Conservation (phyloP, 805 yeast species). For the Yarrowia sp. region DNA sequence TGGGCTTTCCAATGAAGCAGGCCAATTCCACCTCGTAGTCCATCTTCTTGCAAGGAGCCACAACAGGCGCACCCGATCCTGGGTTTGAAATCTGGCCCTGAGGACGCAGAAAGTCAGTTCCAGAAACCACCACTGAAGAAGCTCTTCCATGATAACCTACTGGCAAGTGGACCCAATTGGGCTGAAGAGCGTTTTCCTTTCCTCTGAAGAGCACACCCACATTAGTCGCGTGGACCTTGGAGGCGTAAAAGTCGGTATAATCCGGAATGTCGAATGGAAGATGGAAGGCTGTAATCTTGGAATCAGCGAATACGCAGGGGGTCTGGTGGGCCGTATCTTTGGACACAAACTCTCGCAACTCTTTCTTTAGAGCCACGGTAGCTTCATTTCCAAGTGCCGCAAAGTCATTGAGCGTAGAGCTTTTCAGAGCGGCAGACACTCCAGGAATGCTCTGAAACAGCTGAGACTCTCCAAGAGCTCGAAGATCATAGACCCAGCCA, state of each 20-base stretch:
- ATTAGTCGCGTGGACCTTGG: slow-evolving; percentile 45
- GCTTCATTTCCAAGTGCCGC: slow-evolving; percentile 43
- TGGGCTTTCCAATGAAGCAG: slow-evolving; percentile 43
- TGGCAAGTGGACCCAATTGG: slow-evolving; percentile 45
- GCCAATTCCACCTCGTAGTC: slow-evolving; percentile 46
- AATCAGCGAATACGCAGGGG: slow-evolving; percentile 5
- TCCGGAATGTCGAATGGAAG: slow-evolving; percentile 45
- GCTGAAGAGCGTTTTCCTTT: slow-evolving; percentile 44
- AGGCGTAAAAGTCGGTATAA: slow-evolving; percentile 46
- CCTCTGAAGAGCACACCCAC: slow-evolving; percentile 45
- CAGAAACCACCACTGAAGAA: slow-evolving; percentile 45
- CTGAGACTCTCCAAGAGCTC: slow-evolving; percentile 40
- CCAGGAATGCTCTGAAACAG: slow-evolving; percentile 26
- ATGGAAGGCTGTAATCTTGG: slow-evolving; percentile 38
- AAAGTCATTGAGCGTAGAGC: slow-evolving; percentile 42
- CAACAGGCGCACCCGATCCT: slow-evolving; percentile 26
- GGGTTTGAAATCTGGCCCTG: slow-evolving; percentile 44
- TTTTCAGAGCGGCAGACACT: not conserved
- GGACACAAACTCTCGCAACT: slow-evolving; percentile 35
- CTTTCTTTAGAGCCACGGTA: slow-evolving; percentile 41
- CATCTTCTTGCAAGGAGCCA: slow-evolving; percentile 39
- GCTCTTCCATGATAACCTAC: slow-evolving; percentile 47
- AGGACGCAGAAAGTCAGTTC: slow-evolving; percentile 44
- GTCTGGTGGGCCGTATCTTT: slow-evolving; percentile 22
- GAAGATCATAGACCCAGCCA: slow-evolving; percentile 43